A percentile compares a stretch with the other conserved stretches of the same genome.
phyloP scores from a whole-genome alignment of 306 rosid genomes.

The Potentilla sterilis region DNA sequence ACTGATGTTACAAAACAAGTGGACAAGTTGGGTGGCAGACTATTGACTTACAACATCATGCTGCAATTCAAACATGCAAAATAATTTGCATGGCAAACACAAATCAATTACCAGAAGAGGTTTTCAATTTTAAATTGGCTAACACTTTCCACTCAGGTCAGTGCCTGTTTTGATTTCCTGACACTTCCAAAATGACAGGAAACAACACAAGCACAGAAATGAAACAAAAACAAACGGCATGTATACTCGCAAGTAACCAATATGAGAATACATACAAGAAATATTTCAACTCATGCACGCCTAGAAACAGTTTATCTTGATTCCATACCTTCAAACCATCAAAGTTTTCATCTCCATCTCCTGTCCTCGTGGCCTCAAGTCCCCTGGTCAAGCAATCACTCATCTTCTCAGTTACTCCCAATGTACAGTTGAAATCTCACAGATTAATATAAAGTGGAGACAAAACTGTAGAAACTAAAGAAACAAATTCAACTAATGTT shows the following conservation, averaged over 20 bases:
- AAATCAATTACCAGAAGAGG: not conserved
- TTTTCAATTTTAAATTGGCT: not conserved
- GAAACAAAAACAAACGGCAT: not conserved
- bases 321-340: slow-evolving; percentile 73
- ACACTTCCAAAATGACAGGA: not conserved
- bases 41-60: not conserved
- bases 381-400: slow-evolving; percentile 59
- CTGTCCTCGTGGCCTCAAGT: slow-evolving; percentile 76
- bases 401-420: slow-evolving; percentile 30
- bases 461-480: slow-evolving; percentile 3
- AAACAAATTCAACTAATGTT: slow-evolving; percentile 11
- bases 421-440: slow-evolving; percentile 21
- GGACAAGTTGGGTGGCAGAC: not conserved
- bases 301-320: slow-evolving; percentile 22
- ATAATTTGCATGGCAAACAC: not conserved
- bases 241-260: not conserved
- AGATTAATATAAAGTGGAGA: slow-evolving; percentile 19
- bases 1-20: too few relatives aligned
- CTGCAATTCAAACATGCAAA: not conserved
- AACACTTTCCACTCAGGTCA: not conserved
- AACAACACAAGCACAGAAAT: not conserved
- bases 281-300: slow-evolving; percentile 5
- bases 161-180: not conserved
- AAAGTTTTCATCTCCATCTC: slow-evolving; percentile 71
- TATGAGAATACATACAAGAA: not conserved